Evolutionary conservation across 768 basidiomycete species (phyloP), one percentile per base, ranked within the genome.

Genomic region (Infundibulicybe gibba): DNA sequence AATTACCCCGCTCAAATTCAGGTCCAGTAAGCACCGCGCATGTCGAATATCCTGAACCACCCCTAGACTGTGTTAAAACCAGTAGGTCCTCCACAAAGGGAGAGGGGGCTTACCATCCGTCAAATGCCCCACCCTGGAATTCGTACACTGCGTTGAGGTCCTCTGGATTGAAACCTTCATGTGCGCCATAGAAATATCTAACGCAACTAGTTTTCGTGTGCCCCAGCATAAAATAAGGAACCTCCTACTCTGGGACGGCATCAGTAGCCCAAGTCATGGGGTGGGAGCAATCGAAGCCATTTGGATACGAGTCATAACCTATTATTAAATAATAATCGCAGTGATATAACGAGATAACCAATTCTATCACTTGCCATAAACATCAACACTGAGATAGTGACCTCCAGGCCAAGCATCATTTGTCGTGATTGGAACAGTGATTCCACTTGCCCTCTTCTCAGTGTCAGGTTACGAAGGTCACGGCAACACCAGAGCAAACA

Each of bases 241-340:
- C 16, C 8, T 38, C 59, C 32, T 51, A 68, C 73, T 65, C 63
- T 10, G 74, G 69, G 32, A 77, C 75, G 19, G 68, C 70, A 42
- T 67, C 57, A 1, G 74, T 42, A 13, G 62, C 49, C 80, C 80
- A 80, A 6, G 51, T 59, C 35, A 71, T 51, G 1, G 79, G 76
- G 46, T 72, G 49, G 1, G 71, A 66, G 53, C 80, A 81, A 54
- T 81, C 76, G 51, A 81, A 81, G 1, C 75, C 74, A 46, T 77
- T 74, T 2, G 76, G 75, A 49, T 79, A 79, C 20, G 71, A 71
- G 48, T 72, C 71, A 45, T 74, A 74, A 37, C 66, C 65, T 67
- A 33, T 44, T 51, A 8, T 14, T 56, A 14, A 19, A 45, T n/a
- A n/a, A n/a, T 39, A 12, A 53, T 42, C n/a, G 33, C 14, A 12